These are phyloP conservation scores for Carex myosuroides DNA, from an alignment of 176 grass and related monocot species.

Conservation along the genomic window DNA sequence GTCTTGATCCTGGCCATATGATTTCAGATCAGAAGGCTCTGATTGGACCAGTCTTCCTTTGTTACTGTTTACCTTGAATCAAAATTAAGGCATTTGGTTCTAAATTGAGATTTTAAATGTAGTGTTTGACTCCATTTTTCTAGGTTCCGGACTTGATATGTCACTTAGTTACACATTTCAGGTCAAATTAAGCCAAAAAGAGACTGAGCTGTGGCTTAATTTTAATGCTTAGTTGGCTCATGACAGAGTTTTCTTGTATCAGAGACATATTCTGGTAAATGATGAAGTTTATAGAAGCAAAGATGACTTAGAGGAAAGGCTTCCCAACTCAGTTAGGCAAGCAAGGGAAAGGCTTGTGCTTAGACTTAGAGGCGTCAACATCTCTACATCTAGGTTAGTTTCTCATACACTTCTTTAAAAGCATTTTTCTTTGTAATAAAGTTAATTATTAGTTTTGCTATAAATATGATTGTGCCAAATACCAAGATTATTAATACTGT, in stretches of 20 bases:
- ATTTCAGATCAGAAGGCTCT: background rate
- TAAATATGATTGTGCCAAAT: background rate
- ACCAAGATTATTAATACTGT: background rate
- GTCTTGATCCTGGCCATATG: background rate
- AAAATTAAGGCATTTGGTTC: background rate
- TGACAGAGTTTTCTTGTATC: background rate
- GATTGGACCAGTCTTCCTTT: background rate
- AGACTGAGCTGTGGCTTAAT: background rate
- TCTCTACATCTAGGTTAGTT: constrained; percentile 36
- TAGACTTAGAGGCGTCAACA: constrained; percentile 46
- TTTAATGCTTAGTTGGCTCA: background rate
- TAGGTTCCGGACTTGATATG: background rate
- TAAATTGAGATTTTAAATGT: background rate
- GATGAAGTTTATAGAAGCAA: constrained; percentile 10
- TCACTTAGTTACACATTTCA: background rate
- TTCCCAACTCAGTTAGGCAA: constrained; percentile 53
- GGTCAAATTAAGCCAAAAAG: background rate
- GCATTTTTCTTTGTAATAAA: constrained; percentile 20
- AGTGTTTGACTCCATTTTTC: background rate
- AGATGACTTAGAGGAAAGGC: constrained; percentile 36
- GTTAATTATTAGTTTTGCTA: constrained; percentile 11
- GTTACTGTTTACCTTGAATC: background rate
- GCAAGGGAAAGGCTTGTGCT: constrained; percentile 70
- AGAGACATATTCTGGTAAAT: background rate
- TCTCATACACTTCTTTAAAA: background rate